phyloP scores from a whole-genome alignment of 352 stramenopile genomes.

The Elongisporangium prolatum region DNA sequence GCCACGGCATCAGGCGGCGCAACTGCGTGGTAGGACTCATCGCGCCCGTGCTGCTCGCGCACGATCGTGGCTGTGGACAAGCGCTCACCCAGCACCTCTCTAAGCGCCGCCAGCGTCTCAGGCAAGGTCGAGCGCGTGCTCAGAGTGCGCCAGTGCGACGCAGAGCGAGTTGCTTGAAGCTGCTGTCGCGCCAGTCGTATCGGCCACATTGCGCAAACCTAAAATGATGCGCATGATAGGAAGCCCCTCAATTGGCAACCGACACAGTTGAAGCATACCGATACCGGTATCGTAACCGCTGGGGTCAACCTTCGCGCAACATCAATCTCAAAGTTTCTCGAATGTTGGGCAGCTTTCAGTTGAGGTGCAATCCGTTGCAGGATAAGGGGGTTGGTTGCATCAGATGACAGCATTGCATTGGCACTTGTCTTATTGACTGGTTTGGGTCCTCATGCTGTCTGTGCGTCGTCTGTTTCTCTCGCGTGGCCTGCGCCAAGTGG shows the following conservation, averaged over 20 bases:
- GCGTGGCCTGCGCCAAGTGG: slow-evolving; percentile 14
- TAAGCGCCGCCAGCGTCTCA: slow-evolving; percentile 42
- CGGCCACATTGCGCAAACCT: slow-evolving; percentile 3
- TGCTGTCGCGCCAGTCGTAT: background rate
- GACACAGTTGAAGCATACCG: slow-evolving; percentile 4
- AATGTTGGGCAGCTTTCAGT: background rate
- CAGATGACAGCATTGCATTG: background rate
- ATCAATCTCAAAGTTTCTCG: background rate
- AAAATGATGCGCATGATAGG: background rate
- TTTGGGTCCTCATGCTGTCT: slow-evolving; percentile 6
- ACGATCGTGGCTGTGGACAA: slow-evolving; percentile 61
- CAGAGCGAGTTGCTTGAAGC: background rate
- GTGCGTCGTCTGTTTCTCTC: background rate
- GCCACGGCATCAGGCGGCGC: slow-evolving; percentile 84
- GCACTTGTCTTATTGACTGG: slow-evolving; percentile 1
- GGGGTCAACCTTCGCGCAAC: background rate
- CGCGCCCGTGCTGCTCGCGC: slow-evolving; percentile 83
- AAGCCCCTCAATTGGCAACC: slow-evolving; percentile 1
- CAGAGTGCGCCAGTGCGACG: slow-evolving; percentile 1
- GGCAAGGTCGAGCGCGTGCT: slow-evolving; percentile 16
- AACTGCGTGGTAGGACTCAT: slow-evolving; percentile 90
- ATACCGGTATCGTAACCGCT: background rate
- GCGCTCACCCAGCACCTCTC: slow-evolving; percentile 59
- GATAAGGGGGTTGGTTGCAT: background rate
- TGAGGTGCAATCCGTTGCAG: background rate